Conservation (phyloP, 352 stramenopile genomes). For the Hyphochytrium catenoides region DNA sequence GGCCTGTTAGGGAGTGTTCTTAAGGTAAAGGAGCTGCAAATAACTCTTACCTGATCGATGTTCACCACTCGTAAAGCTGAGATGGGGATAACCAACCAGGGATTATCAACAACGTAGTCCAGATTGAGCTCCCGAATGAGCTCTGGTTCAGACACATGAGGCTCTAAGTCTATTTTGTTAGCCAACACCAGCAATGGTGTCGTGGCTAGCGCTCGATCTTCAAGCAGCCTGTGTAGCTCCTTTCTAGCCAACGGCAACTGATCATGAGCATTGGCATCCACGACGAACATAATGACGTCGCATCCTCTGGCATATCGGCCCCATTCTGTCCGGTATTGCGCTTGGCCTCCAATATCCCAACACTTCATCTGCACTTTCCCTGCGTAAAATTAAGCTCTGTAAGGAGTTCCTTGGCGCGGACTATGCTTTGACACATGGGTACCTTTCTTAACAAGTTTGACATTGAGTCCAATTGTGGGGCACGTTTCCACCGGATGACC, state of each 20-base stretch:
- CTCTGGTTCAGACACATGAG: slow-evolving; percentile 66
- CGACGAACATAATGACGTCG: slow-evolving; percentile 96
- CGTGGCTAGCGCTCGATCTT: slow-evolving; percentile 71
- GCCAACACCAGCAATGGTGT: slow-evolving; percentile 85
- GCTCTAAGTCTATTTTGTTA: slow-evolving; percentile 98
- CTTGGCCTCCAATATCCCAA: slow-evolving; percentile 93
- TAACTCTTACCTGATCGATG: slow-evolving; percentile 84
- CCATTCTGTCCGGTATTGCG: slow-evolving; percentile 84
- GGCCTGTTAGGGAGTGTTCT: too few relatives aligned
- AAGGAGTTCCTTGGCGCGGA: neutral
- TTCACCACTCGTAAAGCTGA: slow-evolving; percentile 85
- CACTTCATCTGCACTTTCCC: slow-evolving; percentile 94
- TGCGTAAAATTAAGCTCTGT: too few relatives aligned
- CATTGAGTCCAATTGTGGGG: slow-evolving; percentile 89
- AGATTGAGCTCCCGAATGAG: slow-evolving; percentile 84
- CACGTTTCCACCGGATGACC: slow-evolving; percentile 83
- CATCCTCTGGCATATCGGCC: slow-evolving; percentile 82
- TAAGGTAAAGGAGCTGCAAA: too few relatives aligned
- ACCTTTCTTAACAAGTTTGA: slow-evolving; percentile 88
- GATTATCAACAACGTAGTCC: slow-evolving; percentile 95
- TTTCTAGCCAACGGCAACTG: slow-evolving; percentile 83
- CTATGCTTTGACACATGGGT: slow-evolving; percentile 8
- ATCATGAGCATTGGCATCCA: slow-evolving; percentile 82
- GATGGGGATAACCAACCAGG: slow-evolving; percentile 95
- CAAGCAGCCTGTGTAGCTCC: slow-evolving; percentile 70